Evolutionary conservation across 768 basidiomycete species (phyloP).

Genomic region (Termitomyces bulborhizus): DNA sequence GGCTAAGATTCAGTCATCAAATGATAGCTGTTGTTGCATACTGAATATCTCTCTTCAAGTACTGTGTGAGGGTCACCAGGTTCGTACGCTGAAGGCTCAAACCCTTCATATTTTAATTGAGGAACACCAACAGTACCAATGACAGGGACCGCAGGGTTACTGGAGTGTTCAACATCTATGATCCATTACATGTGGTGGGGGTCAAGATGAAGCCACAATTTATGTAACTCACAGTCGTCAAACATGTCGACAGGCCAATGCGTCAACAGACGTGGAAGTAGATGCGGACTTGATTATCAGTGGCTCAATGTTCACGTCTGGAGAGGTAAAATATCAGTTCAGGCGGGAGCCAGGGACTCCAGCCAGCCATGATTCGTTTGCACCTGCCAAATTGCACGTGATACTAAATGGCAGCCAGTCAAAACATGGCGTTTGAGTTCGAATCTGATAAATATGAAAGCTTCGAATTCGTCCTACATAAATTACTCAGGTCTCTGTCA

Average conservation of each 20-base stretch:
- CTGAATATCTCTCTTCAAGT: conserved; percentile 29
- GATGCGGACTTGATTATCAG: neutral
- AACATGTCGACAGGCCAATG: conserved; percentile 37
- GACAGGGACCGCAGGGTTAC: conserved; percentile 37
- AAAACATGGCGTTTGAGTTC: neutral
- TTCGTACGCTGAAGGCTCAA: conserved; percentile 66
- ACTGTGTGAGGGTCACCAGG: conserved; percentile 42
- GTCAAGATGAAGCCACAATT: conserved; percentile 3
- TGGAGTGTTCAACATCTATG: conserved; percentile 83
- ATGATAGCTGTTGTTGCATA: conserved; percentile 6
- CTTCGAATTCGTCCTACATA: neutral
- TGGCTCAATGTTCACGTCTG: neutral
- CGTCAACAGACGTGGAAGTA: conserved; percentile 1
- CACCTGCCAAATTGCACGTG: too few relatives aligned
- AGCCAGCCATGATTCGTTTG: too few relatives aligned
- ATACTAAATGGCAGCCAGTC: too few relatives aligned
- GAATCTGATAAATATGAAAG: neutral
- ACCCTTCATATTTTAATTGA: conserved; percentile 79
- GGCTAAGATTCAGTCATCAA: neutral
- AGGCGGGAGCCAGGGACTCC: neutral
- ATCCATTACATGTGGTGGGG: neutral
- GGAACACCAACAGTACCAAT: conserved; percentile 36
- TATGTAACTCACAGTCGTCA: conserved; percentile 53
- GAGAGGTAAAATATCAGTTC: neutral
- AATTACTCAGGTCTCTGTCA: too few relatives aligned